phyloP scores from a whole-genome alignment of 2,329 filamentous ascomycete species.

The Remersonia thermophila region DNA sequence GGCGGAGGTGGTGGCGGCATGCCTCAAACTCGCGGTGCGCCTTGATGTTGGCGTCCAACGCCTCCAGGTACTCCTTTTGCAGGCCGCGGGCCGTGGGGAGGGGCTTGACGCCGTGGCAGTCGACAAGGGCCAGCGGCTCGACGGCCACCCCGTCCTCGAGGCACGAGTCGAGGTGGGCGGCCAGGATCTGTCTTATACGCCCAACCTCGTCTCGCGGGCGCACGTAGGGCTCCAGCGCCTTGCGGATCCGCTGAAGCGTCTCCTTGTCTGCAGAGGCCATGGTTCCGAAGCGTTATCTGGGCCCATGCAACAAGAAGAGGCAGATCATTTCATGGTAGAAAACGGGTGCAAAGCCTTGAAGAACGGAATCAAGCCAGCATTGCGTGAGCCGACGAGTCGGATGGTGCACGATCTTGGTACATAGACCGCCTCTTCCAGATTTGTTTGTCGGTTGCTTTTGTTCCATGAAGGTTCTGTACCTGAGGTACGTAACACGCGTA shows the following conservation, averaged over 20 bases:
- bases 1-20: constrained; percentile 14
- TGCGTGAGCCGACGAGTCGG: no score
- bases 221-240: constrained; percentile 38
- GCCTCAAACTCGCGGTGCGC: constrained; percentile 37
- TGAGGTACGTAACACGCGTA: no score
- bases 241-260: constrained; percentile 27
- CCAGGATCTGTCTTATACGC: constrained; percentile 42
- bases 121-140: constrained; percentile 37
- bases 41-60: constrained; percentile 38
- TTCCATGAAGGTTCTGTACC: no score
- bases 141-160: constrained; percentile 30
- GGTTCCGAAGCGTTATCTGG: no score
- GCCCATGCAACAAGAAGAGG: no score
- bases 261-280: constrained; percentile 23
- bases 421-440: no score
- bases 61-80: constrained; percentile 43
- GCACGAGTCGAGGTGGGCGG: constrained; percentile 39
- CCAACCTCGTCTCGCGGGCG: constrained; percentile 45
- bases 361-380: no score
- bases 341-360: no score
- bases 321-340: no score
- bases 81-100: constrained; percentile 31
- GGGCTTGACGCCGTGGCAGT: constrained; percentile 19
- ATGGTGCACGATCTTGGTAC: no score
- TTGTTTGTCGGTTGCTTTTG: no score